Evolutionary conservation across 257 asterid species (phyloP).

Genomic region (Ajuga chamaepitys): DNA sequence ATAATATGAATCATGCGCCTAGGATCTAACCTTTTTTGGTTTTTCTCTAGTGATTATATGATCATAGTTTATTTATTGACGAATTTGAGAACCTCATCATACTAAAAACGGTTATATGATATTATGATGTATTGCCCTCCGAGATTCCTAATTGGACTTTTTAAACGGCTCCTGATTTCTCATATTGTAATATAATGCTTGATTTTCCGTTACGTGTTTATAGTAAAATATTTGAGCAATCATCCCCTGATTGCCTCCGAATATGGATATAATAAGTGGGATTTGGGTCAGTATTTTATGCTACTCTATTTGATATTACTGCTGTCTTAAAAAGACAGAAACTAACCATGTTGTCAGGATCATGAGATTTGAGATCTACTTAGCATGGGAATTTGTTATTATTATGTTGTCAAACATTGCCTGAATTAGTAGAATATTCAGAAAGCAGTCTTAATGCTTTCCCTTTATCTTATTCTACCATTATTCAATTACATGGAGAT

Average conservation of each 20-base stretch:
- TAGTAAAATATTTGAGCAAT: background rate
- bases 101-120: too few species aligned
- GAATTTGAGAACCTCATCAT: too few species aligned
- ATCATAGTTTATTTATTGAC: background rate
- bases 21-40: background rate
- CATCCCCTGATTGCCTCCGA: background rate
- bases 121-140: too few species aligned
- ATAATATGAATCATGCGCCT: too few species aligned
- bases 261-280: background rate
- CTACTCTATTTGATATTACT: background rate
- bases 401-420: slow-evolving; percentile 19
- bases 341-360: background rate
- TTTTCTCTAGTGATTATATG: background rate
- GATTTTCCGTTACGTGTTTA: background rate
- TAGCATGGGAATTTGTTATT: slow-evolving; percentile 19
- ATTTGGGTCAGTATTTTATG: slow-evolving; percentile 11
- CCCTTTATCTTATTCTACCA: background rate
- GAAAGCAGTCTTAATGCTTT: background rate
- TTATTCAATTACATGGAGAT: background rate
- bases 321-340: slow-evolving; percentile 7
- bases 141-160: slow-evolving; percentile 6
- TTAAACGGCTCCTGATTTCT: background rate
- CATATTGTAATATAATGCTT: too few species aligned
- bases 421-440: slow-evolving; percentile 13
- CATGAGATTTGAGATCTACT: slow-evolving; percentile 11